phyloP scores from a whole-genome alignment of 2,329 filamentous ascomycete species.

The Fusarium phyllophilum region DNA sequence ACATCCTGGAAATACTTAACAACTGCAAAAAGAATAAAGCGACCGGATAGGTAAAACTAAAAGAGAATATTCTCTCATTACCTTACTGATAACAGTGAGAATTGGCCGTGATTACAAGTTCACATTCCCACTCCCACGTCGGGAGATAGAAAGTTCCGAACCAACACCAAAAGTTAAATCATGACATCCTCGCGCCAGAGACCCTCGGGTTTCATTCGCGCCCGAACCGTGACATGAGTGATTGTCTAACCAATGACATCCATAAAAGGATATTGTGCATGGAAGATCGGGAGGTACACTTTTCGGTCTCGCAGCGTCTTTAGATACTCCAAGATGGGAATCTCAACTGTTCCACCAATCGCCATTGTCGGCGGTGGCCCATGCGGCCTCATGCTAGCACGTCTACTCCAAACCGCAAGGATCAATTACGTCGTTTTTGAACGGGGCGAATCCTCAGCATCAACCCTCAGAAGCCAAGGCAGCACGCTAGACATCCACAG shows the following conservation, averaged over 20 bases:
- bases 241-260: fast-evolving
- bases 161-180: fast-evolving
- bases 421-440: slow-evolving; percentile 2
- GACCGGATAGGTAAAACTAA: fast-evolving
- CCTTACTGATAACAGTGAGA: fast-evolving
- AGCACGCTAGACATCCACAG: neutral
- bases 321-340: neutral
- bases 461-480: neutral
- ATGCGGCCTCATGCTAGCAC: neutral
- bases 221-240: fast-evolving
- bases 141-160: neutral
- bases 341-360: neutral
- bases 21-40: neutral
- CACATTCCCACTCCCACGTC: too few species aligned
- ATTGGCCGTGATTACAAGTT: fast-evolving
- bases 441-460: neutral
- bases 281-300: neutral
- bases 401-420: neutral
- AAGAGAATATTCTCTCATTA: fast-evolving
- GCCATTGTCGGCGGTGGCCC: slow-evolving; percentile 2
- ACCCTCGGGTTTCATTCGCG: fast-evolving
- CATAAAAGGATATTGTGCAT: too few species aligned
- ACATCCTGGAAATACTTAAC: fast-evolving
- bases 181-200: fast-evolving
- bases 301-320: neutral